Evolutionary conservation across 108 stramenopile species (phyloP).

Genomic region (Cyclotella sp.): DNA sequence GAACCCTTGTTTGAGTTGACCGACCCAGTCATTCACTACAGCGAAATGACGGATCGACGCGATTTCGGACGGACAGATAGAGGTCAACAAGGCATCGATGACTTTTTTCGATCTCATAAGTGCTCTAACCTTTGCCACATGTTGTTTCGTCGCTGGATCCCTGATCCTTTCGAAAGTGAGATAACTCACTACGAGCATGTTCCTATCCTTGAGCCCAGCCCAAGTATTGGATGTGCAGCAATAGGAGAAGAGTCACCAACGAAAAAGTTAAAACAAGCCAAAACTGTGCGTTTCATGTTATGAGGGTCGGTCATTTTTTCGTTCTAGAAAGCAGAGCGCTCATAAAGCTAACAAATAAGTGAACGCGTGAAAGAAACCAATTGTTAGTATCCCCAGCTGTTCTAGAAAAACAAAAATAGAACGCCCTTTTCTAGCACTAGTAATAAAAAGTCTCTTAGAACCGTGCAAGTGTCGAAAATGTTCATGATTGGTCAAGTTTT

Average conservation of each 20-base stretch:
- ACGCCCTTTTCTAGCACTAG: no score
- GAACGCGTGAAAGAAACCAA: no score
- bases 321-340: no score
- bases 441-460: no score
- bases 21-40: conserved; percentile 63
- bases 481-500: no score
- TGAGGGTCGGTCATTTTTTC: no score
- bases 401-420: no score
- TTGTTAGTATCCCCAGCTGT: no score
- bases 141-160: conserved; percentile 44
- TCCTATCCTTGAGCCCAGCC: not conserved
- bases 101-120: conserved; percentile 50
- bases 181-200: not conserved
- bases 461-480: no score
- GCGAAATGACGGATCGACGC: conserved; percentile 17
- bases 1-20: conserved; percentile 55
- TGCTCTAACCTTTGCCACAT: conserved; percentile 56
- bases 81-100: conserved; percentile 52
- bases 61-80: conserved; percentile 59
- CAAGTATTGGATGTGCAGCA: not conserved
- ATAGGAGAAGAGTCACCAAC: not conserved
- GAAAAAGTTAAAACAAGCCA: not conserved
- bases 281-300: conserved; percentile 9
- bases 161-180: conserved; percentile 16
- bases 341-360: not conserved